Conservation (phyloP, 148 eudicot species). For the Suaeda aralocaspica region DNA sequence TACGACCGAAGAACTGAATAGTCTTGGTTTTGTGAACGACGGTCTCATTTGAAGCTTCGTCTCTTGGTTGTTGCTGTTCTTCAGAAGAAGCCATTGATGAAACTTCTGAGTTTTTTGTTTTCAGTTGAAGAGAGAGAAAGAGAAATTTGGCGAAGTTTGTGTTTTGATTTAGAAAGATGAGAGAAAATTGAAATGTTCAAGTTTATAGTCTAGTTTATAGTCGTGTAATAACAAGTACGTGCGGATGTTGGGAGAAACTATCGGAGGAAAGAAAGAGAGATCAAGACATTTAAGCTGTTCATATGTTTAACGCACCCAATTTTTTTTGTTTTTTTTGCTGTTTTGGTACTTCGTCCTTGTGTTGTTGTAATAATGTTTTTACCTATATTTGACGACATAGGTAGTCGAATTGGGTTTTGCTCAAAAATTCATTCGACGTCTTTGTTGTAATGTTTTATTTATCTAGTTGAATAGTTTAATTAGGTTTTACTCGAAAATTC, state of each 20-base stretch:
- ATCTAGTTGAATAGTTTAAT: too few species aligned
- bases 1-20: conserved; percentile 63
- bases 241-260: conserved; percentile 11
- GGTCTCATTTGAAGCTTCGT: conserved; percentile 23
- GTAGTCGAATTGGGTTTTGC: too few species aligned
- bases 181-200: not conserved
- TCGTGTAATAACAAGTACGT: not conserved
- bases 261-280: not conserved
- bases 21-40: conserved; percentile 59
- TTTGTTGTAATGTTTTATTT: too few species aligned
- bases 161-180: conserved; percentile 4
- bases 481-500: too few species aligned
- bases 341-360: too few species aligned
- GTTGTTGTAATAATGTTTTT: too few species aligned
- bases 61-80: conserved; percentile 25
- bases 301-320: too few species aligned
- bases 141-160: not conserved
- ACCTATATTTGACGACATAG: too few species aligned
- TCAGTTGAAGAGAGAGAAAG: conserved; percentile 3
- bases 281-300: too few species aligned
- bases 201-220: not conserved
- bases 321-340: too few species aligned
- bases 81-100: conserved; percentile 31
- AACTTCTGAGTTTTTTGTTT: not conserved
- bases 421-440: too few species aligned